A percentile compares a stretch with the other conserved stretches of the same genome.
Conservation (phyloP, 495 filamentous ascomycete genomes). For the Acidomyces sp. region DNA sequence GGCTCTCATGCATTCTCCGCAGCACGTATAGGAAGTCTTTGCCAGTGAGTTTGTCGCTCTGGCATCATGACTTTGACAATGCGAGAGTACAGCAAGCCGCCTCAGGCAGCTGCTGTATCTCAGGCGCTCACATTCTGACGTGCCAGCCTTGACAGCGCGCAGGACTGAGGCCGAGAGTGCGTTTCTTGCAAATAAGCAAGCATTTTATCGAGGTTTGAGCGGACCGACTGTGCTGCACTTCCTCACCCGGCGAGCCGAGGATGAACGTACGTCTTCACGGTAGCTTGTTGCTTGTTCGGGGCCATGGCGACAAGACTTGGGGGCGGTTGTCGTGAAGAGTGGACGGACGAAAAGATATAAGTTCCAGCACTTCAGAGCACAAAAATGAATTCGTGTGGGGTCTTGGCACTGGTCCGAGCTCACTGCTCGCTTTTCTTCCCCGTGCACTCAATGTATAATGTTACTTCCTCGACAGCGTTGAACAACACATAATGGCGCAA, state of each 20-base stretch:
- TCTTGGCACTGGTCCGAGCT: slow-evolving; percentile 1
- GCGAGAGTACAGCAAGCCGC: slow-evolving; percentile 11
- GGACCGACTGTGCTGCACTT: slow-evolving; percentile 19
- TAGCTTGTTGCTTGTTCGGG: slow-evolving; percentile 7
- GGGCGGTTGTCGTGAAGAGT: not conserved
- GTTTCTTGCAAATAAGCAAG: slow-evolving; percentile 29
- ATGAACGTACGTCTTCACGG: slow-evolving; percentile 22
- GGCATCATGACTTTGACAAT: too few relatives aligned
- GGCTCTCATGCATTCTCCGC: slow-evolving; percentile 63
- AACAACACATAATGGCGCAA: not conserved
- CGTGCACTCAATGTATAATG: not conserved
- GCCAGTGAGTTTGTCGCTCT: too few relatives aligned
- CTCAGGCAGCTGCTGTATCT: not conserved
- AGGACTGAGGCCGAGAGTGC: slow-evolving; percentile 31
- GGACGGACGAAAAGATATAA: not conserved
- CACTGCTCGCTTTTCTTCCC: not conserved
- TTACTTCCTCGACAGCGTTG: not conserved
- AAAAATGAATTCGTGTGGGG: not conserved
- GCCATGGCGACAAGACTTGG: slow-evolving; percentile 17
- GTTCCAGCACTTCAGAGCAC: not conserved
- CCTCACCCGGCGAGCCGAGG: slow-evolving; percentile 15
- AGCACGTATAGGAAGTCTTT: too few relatives aligned
- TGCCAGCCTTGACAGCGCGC: slow-evolving; percentile 40
- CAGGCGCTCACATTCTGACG: slow-evolving; percentile 33
- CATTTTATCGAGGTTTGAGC: slow-evolving; percentile 13